phyloP scores from a whole-genome alignment of 169 alveolate species.

The Plasmodium gallinaceum region DNA sequence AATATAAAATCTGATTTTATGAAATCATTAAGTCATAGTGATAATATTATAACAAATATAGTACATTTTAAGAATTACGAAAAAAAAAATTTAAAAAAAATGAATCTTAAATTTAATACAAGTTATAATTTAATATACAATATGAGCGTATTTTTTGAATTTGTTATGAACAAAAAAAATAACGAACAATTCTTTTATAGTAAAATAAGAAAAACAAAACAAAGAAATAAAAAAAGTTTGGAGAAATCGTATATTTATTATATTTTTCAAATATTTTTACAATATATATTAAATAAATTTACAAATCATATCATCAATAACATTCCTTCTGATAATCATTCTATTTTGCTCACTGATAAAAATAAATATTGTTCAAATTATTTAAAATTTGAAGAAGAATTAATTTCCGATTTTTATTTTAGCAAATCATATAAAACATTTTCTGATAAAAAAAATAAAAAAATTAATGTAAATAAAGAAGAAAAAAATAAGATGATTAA shows the following conservation, averaged over 20 bases:
- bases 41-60: constrained; percentile 11
- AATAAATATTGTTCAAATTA: too few relatives aligned
- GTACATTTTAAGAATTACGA: background rate
- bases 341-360: too few relatives aligned
- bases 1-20: background rate
- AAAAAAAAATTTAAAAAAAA: constrained; percentile 3
- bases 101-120: background rate
- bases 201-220: constrained; percentile 14
- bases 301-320: background rate
- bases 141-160: constrained; percentile 31
- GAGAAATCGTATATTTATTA: constrained; percentile 7
- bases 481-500: background rate
- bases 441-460: background rate
- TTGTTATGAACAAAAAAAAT: constrained; percentile 11
- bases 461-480: background rate
- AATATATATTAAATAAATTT: constrained; percentile 16
- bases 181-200: constrained; percentile 7
- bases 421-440: background rate
- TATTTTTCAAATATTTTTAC: constrained; percentile 27
- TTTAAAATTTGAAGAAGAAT: too few relatives aligned
- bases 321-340: too few relatives aligned
- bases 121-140: constrained; percentile 23
- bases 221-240: constrained; percentile 16
- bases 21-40: constrained; percentile 19
- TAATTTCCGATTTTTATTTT: too few relatives aligned